These are phyloP conservation scores for Xylaria hypoxylon DNA, from an alignment of 2,329 filamentous ascomycete genomes.

Conservation along the genomic window DNA sequence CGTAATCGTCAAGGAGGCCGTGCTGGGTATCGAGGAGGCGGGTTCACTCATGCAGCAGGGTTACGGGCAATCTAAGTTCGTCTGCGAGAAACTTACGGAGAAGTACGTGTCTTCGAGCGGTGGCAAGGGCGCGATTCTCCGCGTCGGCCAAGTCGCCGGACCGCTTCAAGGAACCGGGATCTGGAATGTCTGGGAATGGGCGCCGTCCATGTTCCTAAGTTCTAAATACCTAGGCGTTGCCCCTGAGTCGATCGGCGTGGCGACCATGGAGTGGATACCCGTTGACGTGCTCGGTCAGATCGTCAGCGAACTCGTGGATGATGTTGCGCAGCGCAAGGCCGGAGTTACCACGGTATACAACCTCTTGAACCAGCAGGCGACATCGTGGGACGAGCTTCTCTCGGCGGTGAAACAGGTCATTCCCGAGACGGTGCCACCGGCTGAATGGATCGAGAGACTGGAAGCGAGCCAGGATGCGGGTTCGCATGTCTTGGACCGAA, in stretches of 20 bases:
- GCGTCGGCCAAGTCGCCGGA: slow-evolving; percentile 49
- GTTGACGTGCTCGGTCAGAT: slow-evolving; percentile 46
- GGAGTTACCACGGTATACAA: slow-evolving; percentile 33
- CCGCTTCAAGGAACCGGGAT: slow-evolving; percentile 40
- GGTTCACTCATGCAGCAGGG: slow-evolving; percentile 42
- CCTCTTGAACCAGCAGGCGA: slow-evolving; percentile 30
- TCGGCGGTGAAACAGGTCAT: slow-evolving; percentile 24
- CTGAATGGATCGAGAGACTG: slow-evolving; percentile 35
- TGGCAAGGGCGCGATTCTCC: slow-evolving; percentile 42
- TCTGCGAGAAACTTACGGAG: slow-evolving; percentile 48
- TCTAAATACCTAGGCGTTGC: slow-evolving; percentile 43
- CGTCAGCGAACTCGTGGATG: slow-evolving; percentile 43
- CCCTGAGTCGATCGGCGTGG: slow-evolving; percentile 42
- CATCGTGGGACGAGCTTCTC: slow-evolving; percentile 33
- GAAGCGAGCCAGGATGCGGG: slow-evolving; percentile 26
- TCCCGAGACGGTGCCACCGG: slow-evolving; percentile 27
- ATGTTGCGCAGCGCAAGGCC: slow-evolving; percentile 18
- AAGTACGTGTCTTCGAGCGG: slow-evolving; percentile 36
- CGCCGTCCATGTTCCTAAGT: slow-evolving; percentile 46
- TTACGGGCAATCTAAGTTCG: slow-evolving; percentile 48
- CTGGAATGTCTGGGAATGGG: slow-evolving; percentile 49
- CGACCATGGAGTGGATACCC: slow-evolving; percentile 47
- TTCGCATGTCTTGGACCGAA: slow-evolving; percentile 24
- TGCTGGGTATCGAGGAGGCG: slow-evolving; percentile 37
- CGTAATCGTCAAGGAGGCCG: slow-evolving; percentile 40